A percentile compares a stretch with the other conserved stretches of the same genome.
Evolutionary conservation across 768 basidiomycete genomes (phyloP).

Genomic region (Tylopilus subfusipes): DNA sequence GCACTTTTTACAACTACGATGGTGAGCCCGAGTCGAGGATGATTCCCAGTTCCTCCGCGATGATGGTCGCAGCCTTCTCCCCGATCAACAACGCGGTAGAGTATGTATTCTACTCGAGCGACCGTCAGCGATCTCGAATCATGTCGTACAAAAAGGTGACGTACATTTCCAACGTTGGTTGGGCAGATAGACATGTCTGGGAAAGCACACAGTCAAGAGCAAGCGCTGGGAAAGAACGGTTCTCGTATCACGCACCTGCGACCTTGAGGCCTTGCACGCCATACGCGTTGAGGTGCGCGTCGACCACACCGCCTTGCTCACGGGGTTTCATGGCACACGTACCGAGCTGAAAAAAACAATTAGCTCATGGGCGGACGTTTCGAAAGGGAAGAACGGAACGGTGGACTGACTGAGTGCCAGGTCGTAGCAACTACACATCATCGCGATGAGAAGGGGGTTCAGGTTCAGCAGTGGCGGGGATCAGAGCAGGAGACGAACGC

Average conservation of each 20-base stretch:
- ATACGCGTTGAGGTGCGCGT: constrained; percentile 58
- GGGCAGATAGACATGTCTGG: constrained; percentile 39
- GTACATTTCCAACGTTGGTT: constrained; percentile 24
- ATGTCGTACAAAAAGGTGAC: not conserved
- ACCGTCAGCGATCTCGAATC: too few species aligned
- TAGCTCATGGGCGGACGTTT: not conserved
- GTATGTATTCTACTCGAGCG: constrained; percentile 36
- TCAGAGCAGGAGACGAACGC: not conserved
- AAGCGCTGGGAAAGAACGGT: too few species aligned
- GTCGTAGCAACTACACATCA: not conserved
- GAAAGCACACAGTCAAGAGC: not conserved
- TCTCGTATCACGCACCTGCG: constrained; percentile 38
- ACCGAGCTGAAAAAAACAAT: constrained; percentile 43
- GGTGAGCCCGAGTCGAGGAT: too few species aligned
- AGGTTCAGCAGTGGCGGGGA: not conserved
- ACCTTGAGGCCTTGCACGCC: constrained; percentile 58
- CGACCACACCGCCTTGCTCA: constrained; percentile 59
- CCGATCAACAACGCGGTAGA: constrained; percentile 46
- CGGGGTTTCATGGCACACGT: constrained; percentile 70
- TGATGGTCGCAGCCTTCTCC: constrained; percentile 60
- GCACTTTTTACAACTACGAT: too few species aligned
- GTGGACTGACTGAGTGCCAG: constrained; percentile 16
- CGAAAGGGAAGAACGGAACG: not conserved
- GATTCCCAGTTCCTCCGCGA: constrained; percentile 45
- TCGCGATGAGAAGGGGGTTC: not conserved